phyloP scores from a whole-genome alignment of 2,329 filamentous ascomycete genomes.

The Sporothrix protearum region DNA sequence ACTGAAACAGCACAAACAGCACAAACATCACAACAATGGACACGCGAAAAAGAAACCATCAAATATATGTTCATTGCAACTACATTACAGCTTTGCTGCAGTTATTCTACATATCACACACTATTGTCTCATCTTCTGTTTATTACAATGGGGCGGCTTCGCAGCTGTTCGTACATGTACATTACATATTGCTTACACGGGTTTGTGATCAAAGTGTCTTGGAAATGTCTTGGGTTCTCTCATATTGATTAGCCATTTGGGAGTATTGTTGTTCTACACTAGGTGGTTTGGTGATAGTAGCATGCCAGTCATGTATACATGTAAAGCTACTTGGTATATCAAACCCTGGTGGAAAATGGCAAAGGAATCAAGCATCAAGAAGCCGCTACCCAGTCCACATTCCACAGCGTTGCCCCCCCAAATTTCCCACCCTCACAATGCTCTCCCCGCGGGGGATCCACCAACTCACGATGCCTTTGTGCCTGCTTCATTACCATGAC shows the following conservation, averaged over 20 bases:
- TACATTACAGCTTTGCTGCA: not conserved
- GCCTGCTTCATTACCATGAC: not conserved
- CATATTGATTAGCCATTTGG: no score
- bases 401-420: slow-evolving; percentile 1
- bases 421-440: not conserved
- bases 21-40: not conserved
- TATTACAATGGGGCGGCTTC: not conserved
- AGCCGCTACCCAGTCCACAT: not conserved
- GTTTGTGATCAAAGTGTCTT: not conserved
- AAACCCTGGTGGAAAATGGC: not conserved
- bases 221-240: not conserved
- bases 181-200: not conserved
- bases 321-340: not conserved
- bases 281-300: not conserved
- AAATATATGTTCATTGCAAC: not conserved
- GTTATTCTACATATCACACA: not conserved
- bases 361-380: not conserved
- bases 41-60: not conserved
- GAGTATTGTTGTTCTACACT: not conserved
- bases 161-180: not conserved
- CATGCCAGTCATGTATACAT: slow-evolving; percentile 5
- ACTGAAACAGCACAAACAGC: slow-evolving; percentile 1
- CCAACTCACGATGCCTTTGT: not conserved
- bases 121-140: not conserved
- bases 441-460: not conserved